Conservation (phyloP, 129 eudicot species). For the Smallanthus sonchifolius region DNA sequence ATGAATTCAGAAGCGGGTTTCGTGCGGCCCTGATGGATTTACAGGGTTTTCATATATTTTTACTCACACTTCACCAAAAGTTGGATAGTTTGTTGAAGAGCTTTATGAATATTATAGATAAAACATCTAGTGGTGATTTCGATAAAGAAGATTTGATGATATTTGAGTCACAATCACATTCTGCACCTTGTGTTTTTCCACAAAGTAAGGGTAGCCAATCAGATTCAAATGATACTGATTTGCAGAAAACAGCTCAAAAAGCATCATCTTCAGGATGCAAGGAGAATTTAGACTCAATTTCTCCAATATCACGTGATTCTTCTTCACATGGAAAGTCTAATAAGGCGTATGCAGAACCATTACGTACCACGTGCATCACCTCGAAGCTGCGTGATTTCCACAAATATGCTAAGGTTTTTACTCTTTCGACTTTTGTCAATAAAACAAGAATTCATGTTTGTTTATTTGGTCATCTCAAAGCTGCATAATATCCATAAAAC, state of each 20-base stretch:
- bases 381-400: slow-evolving; percentile 92
- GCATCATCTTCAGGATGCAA: slow-evolving; percentile 44
- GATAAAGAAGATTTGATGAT: slow-evolving; percentile 67
- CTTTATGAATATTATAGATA: slow-evolving; percentile 52
- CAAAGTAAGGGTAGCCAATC: slow-evolving; percentile 37
- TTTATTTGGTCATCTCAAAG: not conserved
- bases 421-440: not conserved
- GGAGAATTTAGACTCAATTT: slow-evolving; percentile 52
- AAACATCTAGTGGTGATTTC: slow-evolving; percentile 44
- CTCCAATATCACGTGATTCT: slow-evolving; percentile 50
- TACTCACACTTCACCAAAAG: slow-evolving; percentile 84
- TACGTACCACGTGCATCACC: slow-evolving; percentile 70
- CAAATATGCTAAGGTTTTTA: slow-evolving; percentile 76
- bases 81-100: slow-evolving; percentile 59
- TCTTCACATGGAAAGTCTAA: slow-evolving; percentile 61
- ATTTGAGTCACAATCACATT: slow-evolving; percentile 52
- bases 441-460: not conserved
- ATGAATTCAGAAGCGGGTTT: slow-evolving; percentile 70
- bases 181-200: slow-evolving; percentile 49
- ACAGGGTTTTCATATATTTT: slow-evolving; percentile 94
- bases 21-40: slow-evolving; percentile 87
- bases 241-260: slow-evolving; percentile 40
- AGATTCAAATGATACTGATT: slow-evolving; percentile 50
- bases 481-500: not conserved
- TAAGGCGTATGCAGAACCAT: slow-evolving; percentile 63